A percentile compares a stretch with the other conserved stretches of the same genome.
phyloP scores from a whole-genome alignment of 73 alveolate species.

The Uronychia binucleata region DNA sequence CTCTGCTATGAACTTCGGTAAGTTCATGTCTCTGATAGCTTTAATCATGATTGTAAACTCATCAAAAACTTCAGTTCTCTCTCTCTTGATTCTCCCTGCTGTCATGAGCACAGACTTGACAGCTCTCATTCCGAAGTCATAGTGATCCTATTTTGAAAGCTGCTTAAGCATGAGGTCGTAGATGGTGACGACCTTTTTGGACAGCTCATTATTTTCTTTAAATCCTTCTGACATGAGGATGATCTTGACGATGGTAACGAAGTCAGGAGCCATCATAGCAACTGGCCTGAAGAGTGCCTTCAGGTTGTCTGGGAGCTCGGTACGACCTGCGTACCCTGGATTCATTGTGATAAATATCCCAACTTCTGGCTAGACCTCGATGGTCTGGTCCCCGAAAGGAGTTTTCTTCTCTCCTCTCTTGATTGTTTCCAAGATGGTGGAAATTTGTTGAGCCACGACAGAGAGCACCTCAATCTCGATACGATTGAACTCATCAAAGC shows the following conservation, averaged over 20 bases:
- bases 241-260: conserved; percentile 97
- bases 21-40: conserved; percentile 99
- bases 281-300: conserved; percentile 99
- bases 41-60: conserved; percentile 91
- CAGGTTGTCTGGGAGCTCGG: conserved; percentile 97
- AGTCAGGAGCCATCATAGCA: conserved; percentile 99
- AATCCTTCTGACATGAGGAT: conserved; percentile 95
- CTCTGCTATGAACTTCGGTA: conserved; percentile 98
- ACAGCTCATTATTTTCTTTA: conserved; percentile 64
- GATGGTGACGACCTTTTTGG: conserved; percentile 88
- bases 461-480: conserved; percentile 99
- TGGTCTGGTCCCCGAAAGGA: conserved; percentile 91
- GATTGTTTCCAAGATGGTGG: conserved; percentile 92
- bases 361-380: conserved; percentile 87
- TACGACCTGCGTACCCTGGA: conserved; percentile 99
- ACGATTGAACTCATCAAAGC: conserved; percentile 99
- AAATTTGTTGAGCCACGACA: conserved; percentile 99
- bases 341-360: conserved; percentile 99
- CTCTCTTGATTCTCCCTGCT: conserved; percentile 97
- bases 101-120: conserved; percentile 97
- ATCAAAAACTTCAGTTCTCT: conserved; percentile 79
- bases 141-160: conserved; percentile 99
- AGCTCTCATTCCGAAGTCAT: conserved; percentile 99
- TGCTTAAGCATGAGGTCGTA: conserved; percentile 96
- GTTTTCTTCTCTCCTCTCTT: conserved; percentile 76